Conservation (phyloP, 2,329 filamentous ascomycete species). For the Penicillium fuscoglaucum region DNA sequence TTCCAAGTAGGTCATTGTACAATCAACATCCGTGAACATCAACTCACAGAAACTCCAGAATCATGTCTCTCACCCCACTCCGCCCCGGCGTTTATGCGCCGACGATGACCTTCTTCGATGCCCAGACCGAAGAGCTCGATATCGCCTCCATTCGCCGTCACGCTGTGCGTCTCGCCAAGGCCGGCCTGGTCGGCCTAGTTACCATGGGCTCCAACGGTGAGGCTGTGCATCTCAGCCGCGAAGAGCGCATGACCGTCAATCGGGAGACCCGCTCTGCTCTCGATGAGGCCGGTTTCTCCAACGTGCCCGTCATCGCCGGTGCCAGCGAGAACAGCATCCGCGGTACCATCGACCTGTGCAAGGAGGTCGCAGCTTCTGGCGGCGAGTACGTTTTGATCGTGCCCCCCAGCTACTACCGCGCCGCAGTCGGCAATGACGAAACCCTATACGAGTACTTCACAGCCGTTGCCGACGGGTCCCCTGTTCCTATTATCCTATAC, state of each 20-base stretch:
- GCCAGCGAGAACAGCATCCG: slow-evolving; percentile 79
- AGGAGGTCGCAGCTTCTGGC: slow-evolving; percentile 65
- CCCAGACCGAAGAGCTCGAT: slow-evolving; percentile 80
- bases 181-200: slow-evolving; percentile 77
- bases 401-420: slow-evolving; percentile 80
- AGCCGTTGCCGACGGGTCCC: slow-evolving; percentile 71
- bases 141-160: slow-evolving; percentile 77
- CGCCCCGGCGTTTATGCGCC: slow-evolving; percentile 84
- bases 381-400: slow-evolving; percentile 79
- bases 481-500: slow-evolving; percentile 80
- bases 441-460: slow-evolving; percentile 72
- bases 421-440: slow-evolving; percentile 68
- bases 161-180: slow-evolving; percentile 72
- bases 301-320: slow-evolving; percentile 79
- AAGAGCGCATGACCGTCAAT: slow-evolving; percentile 75
- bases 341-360: slow-evolving; percentile 74
- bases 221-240: slow-evolving; percentile 76
- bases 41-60: slow-evolving; percentile 10
- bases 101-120: slow-evolving; percentile 87
- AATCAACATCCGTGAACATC: not conserved
- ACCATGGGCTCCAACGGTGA: slow-evolving; percentile 91
- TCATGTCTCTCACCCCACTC: slow-evolving; percentile 56
- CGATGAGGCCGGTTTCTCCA: slow-evolving; percentile 72
- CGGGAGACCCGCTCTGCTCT: slow-evolving; percentile 77
- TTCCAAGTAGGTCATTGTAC: not conserved